Evolutionary conservation across 345 rosid genomes (phyloP), one percentile per base, ranked within the genome.

Genomic region (Populus deltoides): DNA sequence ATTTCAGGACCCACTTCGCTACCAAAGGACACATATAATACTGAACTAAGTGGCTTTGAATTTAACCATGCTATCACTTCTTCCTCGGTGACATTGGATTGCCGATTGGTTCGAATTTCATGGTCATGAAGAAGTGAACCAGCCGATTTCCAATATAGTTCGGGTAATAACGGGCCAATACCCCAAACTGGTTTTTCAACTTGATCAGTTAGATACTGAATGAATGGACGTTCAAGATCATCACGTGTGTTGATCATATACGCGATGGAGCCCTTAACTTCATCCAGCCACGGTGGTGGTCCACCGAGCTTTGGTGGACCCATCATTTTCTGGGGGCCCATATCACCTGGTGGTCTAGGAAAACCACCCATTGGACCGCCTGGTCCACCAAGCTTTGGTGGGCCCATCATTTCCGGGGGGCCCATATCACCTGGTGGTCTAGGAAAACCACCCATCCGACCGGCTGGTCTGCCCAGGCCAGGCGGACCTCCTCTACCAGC

Each of bases 81-180:
- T 0, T 82, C 81, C 70, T 86, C 88, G 0, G 74, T 81, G 36
- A 80, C 57, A 41, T 68, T 88, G n/a, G 86, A 79, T 36, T 5
- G 47, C 5, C 82, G 80, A 22, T 73, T 77, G 70, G 81, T 16
- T 47, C 87, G 71, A 62, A 82, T 70, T 24, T 86, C 83, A 0
- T 61, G 25, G 70, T 86, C 86, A n/a, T 62, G 89, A 36, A 88
- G n/a, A 10, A 84, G 20, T 8, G 88, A 79, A 41, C 68, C 82
- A 29, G 62, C 20, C 0, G 83, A 74, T 65, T 78, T 72, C 84
- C 86, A 88, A 55, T 78, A 85, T 29, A 81, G 69, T 16, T 84
- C 85, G 0, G 89, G 87, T 5, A 88, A 59, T 3, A 88, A 74
- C 3, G 91, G 91, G 3, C 89, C 91, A 3, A 86, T 81, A 12